Evolutionary conservation across 1,139 yeast species (phyloP).

Genomic region (Yamadazyma songkhlaensis): DNA sequence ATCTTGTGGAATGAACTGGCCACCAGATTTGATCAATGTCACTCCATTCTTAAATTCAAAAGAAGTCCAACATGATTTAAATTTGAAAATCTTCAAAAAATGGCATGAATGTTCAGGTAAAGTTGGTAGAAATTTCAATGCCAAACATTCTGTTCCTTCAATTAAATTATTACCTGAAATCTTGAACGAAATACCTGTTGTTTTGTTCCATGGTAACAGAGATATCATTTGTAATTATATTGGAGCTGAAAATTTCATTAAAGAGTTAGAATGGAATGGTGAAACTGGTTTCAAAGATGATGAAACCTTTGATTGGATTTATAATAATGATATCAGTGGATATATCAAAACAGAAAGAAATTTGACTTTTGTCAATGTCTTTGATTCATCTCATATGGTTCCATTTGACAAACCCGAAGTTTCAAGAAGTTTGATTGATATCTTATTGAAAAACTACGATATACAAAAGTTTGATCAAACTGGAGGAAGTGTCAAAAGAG

Average conservation of each 20-base stretch:
- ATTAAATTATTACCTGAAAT: slow-evolving; percentile 64
- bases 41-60: slow-evolving; percentile 56
- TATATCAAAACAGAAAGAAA: slow-evolving; percentile 57
- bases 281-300: slow-evolving; percentile 51
- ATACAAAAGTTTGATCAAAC: slow-evolving; percentile 13
- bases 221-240: slow-evolving; percentile 85
- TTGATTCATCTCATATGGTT: slow-evolving; percentile 89
- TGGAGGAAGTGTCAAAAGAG: slow-evolving; percentile 16
- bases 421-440: slow-evolving; percentile 67
- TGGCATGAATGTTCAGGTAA: slow-evolving; percentile 79
- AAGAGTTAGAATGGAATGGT: slow-evolving; percentile 68
- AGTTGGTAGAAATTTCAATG: slow-evolving; percentile 54
- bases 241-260: slow-evolving; percentile 70
- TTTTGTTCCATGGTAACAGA: slow-evolving; percentile 82
- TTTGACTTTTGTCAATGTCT: slow-evolving; percentile 72
- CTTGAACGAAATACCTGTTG: slow-evolving; percentile 57
- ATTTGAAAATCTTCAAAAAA: slow-evolving; percentile 38
- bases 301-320: slow-evolving; percentile 47
- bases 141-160: slow-evolving; percentile 57
- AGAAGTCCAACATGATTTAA: slow-evolving; percentile 59
- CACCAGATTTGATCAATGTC: slow-evolving; percentile 62
- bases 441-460: slow-evolving; percentile 37
- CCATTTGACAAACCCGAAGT: slow-evolving; percentile 78
- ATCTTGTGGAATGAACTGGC: slow-evolving; percentile 95
- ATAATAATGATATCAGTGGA: slow-evolving; percentile 49